phyloP scores from a whole-genome alignment of 495 filamentous ascomycete species.

The Filosporella fistucella region DNA sequence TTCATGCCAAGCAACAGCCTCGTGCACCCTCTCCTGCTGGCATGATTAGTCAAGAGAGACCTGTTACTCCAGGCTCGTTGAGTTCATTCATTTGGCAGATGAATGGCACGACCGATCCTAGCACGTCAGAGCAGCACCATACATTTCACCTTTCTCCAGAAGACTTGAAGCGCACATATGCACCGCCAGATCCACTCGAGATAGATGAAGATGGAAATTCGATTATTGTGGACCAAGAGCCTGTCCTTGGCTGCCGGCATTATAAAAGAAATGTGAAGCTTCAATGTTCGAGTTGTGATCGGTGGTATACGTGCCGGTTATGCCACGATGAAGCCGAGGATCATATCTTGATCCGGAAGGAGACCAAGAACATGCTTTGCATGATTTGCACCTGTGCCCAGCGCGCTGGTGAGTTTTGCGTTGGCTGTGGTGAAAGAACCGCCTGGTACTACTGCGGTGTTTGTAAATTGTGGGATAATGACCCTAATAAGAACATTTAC shows the following conservation, averaged over 20 bases:
- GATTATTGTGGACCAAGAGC: conserved; percentile 38
- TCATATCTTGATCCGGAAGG: conserved; percentile 73
- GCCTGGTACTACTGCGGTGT: conserved; percentile 93
- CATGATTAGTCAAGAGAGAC: conserved; percentile 31
- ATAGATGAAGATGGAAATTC: conserved; percentile 34
- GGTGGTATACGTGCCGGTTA: conserved; percentile 93
- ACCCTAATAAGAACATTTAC: conserved; percentile 86
- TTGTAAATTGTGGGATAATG: conserved; percentile 97
- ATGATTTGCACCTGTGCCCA: conserved; percentile 93
- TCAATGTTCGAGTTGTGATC: conserved; percentile 82
- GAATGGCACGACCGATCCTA: conserved; percentile 27
- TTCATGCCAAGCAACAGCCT: conserved; percentile 25
- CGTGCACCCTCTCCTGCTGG: conserved; percentile 30
- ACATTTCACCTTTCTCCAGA: conserved; percentile 64
- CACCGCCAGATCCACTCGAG: conserved; percentile 27
- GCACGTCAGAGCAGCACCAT: conserved; percentile 37
- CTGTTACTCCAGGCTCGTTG: conserved; percentile 30
- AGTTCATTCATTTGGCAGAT: conserved; percentile 30
- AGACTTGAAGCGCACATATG: conserved; percentile 71
- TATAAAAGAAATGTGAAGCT: conserved; percentile 95
- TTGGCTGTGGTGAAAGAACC: conserved; percentile 66
- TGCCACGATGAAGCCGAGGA: conserved; percentile 89
- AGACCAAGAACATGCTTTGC: conserved; percentile 94
- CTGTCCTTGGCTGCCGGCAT: conserved; percentile 76
- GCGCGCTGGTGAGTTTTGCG: conserved; percentile 71